Percentiles rank a stretch among this genome's conserved stretches.
Conservation (phyloP, 208 protist species). For the Wallacemonas collosoma region DNA sequence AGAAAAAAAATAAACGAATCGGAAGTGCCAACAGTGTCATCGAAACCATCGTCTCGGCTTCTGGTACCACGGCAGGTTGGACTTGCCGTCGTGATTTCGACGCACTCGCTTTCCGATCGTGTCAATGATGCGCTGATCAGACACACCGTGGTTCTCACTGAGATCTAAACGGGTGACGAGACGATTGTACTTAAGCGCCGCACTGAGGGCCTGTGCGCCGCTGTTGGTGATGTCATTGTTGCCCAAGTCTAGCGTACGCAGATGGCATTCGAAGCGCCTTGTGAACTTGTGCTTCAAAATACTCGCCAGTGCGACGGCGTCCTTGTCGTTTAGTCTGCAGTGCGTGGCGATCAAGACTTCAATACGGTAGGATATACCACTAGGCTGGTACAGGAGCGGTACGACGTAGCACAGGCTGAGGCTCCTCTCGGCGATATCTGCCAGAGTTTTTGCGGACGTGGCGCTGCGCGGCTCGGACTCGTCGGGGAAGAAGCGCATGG, state of each 20-base stretch:
- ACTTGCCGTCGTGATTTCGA: constrained; percentile 32
- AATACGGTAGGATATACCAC: constrained; percentile 33
- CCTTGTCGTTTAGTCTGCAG: constrained; percentile 50
- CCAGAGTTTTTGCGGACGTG: constrained; percentile 15
- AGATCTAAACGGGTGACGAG: constrained; percentile 34
- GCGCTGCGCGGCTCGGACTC: constrained; percentile 20
- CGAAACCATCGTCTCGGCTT: constrained; percentile 10
- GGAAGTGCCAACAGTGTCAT: constrained; percentile 12
- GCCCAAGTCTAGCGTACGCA: constrained; percentile 39
- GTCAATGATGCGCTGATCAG: constrained; percentile 19
- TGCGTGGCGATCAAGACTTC: constrained; percentile 34
- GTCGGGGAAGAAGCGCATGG: constrained; percentile 50
- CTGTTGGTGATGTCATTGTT: constrained; percentile 53
- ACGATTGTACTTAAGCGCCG: constrained; percentile 54
- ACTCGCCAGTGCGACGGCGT: constrained; percentile 54
- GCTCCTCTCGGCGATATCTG: constrained; percentile 36
- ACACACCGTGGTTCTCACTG: constrained; percentile 32
- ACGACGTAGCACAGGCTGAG: constrained; percentile 43
- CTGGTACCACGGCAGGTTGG: constrained; percentile 6
- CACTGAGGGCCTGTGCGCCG: constrained; percentile 41
- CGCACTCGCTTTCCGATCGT: constrained; percentile 35
- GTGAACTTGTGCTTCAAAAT: constrained; percentile 36
- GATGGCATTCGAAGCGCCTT: constrained; percentile 25
- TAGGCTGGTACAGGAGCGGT: constrained; percentile 56
- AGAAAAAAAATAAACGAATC: not conserved